A percentile compares a stretch with the other conserved stretches of the same genome.
Conservation (phyloP, 1,139 yeast genomes). For the Blastobotrys proliferans region DNA sequence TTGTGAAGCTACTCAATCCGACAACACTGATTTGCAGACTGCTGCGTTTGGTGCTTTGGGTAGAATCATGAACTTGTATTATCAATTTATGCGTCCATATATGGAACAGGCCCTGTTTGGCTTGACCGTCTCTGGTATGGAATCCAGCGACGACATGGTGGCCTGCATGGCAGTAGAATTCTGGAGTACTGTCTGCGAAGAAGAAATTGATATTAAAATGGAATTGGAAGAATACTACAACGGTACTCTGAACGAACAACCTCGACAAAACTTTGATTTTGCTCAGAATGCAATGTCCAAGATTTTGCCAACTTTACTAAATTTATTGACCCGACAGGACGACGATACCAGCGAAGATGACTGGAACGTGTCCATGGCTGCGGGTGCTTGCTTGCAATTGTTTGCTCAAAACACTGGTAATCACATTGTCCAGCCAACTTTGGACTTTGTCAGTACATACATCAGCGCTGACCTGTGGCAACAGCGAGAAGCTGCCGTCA, state of each 20-base stretch:
- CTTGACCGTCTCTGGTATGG: constrained; percentile 89
- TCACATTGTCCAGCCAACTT: constrained; percentile 78
- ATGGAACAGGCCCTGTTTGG: constrained; percentile 97
- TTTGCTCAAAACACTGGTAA: constrained; percentile 89
- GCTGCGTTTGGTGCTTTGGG: constrained; percentile 96
- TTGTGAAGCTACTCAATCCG: constrained; percentile 95
- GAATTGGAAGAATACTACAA: constrained; percentile 17
- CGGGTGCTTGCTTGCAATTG: constrained; percentile 92
- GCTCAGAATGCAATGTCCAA: constrained; percentile 80
- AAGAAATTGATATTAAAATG: constrained; percentile 76
- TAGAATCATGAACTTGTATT: constrained; percentile 84
- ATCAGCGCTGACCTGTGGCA: constrained; percentile 68
- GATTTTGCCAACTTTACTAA: constrained; percentile 81
- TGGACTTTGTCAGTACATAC: constrained; percentile 76
- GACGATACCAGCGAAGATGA: constrained; percentile 80
- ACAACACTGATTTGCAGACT: constrained; percentile 77
- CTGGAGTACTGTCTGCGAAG: constrained; percentile 98
- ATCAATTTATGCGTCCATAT: constrained; percentile 83
- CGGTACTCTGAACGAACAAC: constrained; percentile 19
- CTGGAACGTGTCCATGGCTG: constrained; percentile 98
- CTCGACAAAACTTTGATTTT: constrained; percentile 51
- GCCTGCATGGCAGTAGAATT: constrained; percentile 98
- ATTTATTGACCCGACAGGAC: constrained; percentile 79
- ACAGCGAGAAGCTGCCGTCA: constrained; percentile 92
- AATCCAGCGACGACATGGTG: constrained; percentile 76